These are phyloP conservation scores for Paecilomyces variotii DNA, from an alignment of 2,329 filamentous ascomycete genomes.

Conservation along the genomic window DNA sequence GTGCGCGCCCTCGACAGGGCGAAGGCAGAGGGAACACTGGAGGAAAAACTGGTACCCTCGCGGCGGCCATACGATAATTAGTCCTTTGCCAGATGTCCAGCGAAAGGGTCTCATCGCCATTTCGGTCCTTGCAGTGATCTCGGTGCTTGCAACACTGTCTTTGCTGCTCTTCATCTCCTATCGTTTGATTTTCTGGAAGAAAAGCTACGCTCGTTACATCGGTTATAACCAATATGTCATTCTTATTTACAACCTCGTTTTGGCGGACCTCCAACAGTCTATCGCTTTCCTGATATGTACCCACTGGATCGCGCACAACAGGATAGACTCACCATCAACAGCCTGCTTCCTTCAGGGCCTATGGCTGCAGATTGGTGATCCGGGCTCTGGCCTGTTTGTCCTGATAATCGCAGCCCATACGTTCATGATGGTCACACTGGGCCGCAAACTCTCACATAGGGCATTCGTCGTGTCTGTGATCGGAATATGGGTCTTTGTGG, in stretches of 20 bases:
- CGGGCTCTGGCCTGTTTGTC: constrained; percentile 46
- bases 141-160: constrained; percentile 35
- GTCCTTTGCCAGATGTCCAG: constrained; percentile 26
- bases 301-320: constrained; percentile 38
- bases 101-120: constrained; percentile 40
- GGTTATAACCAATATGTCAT: constrained; percentile 48
- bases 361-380: constrained; percentile 46
- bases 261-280: constrained; percentile 44
- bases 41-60: neutral
- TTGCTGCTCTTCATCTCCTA: constrained; percentile 44
- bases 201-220: constrained; percentile 41
- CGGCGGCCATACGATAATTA: constrained; percentile 12
- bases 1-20: neutral
- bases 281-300: constrained; percentile 39
- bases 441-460: constrained; percentile 38
- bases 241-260: constrained; percentile 44
- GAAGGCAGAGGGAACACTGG: neutral
- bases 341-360: constrained; percentile 45
- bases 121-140: constrained; percentile 39
- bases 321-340: constrained; percentile 36
- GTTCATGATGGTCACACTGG: constrained; percentile 41
- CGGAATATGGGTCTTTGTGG: constrained; percentile 39
- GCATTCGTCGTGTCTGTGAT: constrained; percentile 38
- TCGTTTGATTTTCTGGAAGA: constrained; percentile 44
- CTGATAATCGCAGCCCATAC: constrained; percentile 49